Percentiles rank a stretch among this genome's conserved stretches.
These are phyloP conservation scores for Saprolegnia diclina DNA, from an alignment of 352 stramenopile genomes.

Conservation along the genomic window DNA sequence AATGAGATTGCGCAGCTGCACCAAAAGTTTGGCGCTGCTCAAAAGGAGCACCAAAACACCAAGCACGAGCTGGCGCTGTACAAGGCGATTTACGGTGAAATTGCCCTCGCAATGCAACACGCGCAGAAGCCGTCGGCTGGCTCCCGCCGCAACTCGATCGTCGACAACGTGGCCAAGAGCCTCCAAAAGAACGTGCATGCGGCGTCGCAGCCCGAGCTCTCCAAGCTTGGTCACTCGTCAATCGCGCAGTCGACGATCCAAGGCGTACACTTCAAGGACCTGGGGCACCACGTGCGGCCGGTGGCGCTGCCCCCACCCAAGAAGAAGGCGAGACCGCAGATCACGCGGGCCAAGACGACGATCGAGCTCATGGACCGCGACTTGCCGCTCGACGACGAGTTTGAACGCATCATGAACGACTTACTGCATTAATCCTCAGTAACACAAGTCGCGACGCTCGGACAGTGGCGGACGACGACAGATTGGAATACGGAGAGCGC, in stretches of 20 bases:
- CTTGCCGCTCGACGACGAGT: constrained; percentile 2
- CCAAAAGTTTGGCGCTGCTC: neutral
- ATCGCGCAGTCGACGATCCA: neutral
- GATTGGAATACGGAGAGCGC: neutral
- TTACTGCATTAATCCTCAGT: constrained; percentile 1
- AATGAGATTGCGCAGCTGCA: constrained; percentile 4
- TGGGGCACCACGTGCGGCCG: neutral
- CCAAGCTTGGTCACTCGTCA: neutral
- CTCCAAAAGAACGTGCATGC: constrained; percentile 4
- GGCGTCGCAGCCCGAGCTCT: neutral
- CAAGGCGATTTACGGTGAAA: neutral
- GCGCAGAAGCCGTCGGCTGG: neutral
- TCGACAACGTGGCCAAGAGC: constrained; percentile 2
- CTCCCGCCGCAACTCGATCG: neutral
- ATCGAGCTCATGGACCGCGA: neutral
- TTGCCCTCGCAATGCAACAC: neutral
- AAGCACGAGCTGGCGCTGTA: constrained; percentile 11
- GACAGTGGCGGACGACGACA: neutral
- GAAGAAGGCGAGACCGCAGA: neutral
- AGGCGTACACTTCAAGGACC: constrained; percentile 5
- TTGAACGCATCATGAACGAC: neutral
- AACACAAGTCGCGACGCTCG: neutral
- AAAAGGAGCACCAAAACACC: neutral
- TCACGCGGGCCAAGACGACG: neutral
- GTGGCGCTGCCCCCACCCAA: neutral